Evolutionary conservation across 371 early-diverging fungal genomes (phyloP).

Genomic region (Mortierella sp.): DNA sequence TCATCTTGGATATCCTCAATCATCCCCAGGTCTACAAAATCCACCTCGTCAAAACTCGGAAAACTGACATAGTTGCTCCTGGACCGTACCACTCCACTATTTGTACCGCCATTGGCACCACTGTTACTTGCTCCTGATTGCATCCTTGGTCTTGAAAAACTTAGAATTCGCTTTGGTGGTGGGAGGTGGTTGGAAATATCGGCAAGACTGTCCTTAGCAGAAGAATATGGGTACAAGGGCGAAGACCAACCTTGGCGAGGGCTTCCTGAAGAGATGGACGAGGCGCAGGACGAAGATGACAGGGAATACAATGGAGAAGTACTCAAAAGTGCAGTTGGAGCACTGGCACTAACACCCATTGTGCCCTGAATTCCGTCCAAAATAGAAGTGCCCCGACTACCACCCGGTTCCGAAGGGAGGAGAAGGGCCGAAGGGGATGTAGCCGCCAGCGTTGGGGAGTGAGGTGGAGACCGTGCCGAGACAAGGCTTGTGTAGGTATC

Average conservation of each 20-base stretch:
- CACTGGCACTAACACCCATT: constrained; percentile 18
- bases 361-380: constrained; percentile 50
- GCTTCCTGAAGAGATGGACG: constrained; percentile 6
- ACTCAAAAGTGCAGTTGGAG: constrained; percentile 8
- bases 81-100: constrained; percentile 29
- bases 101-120: neutral
- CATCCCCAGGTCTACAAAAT: constrained; percentile 51
- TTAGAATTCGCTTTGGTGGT: neutral
- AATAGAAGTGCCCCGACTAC: constrained; percentile 42
- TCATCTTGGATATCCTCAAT: constrained; percentile 32
- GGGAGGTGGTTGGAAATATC: constrained; percentile 31
- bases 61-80: constrained; percentile 52
- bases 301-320: neutral
- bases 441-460: constrained; percentile 45
- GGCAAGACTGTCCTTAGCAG: constrained; percentile 42
- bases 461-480: constrained; percentile 51
- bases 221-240: constrained; percentile 27
- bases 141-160: neutral
- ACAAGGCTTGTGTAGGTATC: constrained; percentile 42
- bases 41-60: constrained; percentile 51
- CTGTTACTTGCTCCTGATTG: constrained; percentile 1
- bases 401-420: constrained; percentile 8
- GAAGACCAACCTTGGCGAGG: constrained; percentile 6
- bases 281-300: constrained; percentile 2
- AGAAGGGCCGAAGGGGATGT: constrained; percentile 1